Evolutionary conservation across 805 yeast species (phyloP), one percentile per base, ranked within the genome.

Genomic region (Yarrowia porcina): DNA sequence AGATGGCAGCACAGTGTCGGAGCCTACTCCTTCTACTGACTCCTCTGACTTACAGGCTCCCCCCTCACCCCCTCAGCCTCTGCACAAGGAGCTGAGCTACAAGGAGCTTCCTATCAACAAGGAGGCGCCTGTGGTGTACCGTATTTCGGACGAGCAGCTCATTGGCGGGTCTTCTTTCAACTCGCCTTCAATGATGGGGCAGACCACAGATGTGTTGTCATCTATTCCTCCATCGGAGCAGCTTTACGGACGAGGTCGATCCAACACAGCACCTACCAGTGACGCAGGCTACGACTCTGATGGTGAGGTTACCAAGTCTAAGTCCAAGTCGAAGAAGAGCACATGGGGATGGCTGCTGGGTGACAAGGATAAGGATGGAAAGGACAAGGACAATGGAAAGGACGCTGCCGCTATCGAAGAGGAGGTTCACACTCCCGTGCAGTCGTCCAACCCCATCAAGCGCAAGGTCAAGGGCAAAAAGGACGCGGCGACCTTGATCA

Each of bases 401-500:
- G 64, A 65, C 20, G 20, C 18, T 20, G 15, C n/a, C 8, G 63
- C 57, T n/a, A 57, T 30, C 39, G 39, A 49, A 27, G 57, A 60
- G 39, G 67, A 65, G 33, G 30, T 21, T 13, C 38, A 44, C 21
- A 23, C 28, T 13, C 23, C 38, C 18, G 27, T 15, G 59, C 36
- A 20, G 80, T 41, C 13, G 60, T 49, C 38, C 38, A 45, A 45
- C 57, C 21, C 30, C n/a, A 49, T 33, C 39, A 49, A 49, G 49
- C 45, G 63, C 61, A 15, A 42, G 61, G 63, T 27, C 33, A 49
- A 52, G 62, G 30, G 44, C 63, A 60, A 60, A 27, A 63, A 66
- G 49, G 66, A 66, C 28, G 64, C 67, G 3, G 64, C 65, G 8
- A 63, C 62, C 20, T 18, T 67, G 25, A 64, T 69, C 17, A 62